Percentiles rank a stretch among this genome's conserved stretches.
phyloP scores from a whole-genome alignment of 495 filamentous ascomycete genomes.

The Cetradonia linearis region DNA sequence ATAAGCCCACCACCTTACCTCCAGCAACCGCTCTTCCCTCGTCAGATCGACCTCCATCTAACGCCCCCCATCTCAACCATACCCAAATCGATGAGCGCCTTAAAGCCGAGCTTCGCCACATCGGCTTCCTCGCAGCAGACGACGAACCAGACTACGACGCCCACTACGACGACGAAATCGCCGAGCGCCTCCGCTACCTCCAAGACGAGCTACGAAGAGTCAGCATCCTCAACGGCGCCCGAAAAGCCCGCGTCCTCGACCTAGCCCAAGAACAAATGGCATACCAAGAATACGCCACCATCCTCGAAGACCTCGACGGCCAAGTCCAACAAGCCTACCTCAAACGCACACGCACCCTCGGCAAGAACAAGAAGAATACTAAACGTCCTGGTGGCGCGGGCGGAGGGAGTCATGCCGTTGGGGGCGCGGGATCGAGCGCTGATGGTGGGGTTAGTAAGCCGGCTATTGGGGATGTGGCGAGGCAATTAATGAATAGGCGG shows the following conservation, averaged over 20 bases:
- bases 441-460: slow-evolving; percentile 52
- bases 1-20: slow-evolving; percentile 42
- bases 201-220: slow-evolving; percentile 73
- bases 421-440: slow-evolving; percentile 32
- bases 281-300: slow-evolving; percentile 89
- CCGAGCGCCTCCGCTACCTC: slow-evolving; percentile 73
- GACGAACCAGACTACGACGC: slow-evolving; percentile 69
- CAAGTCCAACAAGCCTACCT: slow-evolving; percentile 94
- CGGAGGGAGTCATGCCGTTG: slow-evolving; percentile 38
- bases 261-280: slow-evolving; percentile 86
- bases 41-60: slow-evolving; percentile 44
- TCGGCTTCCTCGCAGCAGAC: slow-evolving; percentile 72
- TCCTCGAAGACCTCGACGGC: slow-evolving; percentile 89
- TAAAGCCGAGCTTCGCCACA: slow-evolving; percentile 84
- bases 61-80: slow-evolving; percentile 58
- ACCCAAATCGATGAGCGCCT: slow-evolving; percentile 77
- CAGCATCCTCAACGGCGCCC: slow-evolving; percentile 75
- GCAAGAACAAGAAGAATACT: slow-evolving; percentile 82
- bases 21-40: slow-evolving; percentile 55
- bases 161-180: slow-evolving; percentile 89
- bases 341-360: slow-evolving; percentile 89
- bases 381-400: slow-evolving; percentile 60
- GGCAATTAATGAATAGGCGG: slow-evolving; percentile 80
- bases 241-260: slow-evolving; percentile 75
- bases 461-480: slow-evolving; percentile 82